Conservation (phyloP, 495 filamentous ascomycete species). For the Annulohypoxylon stygium region DNA sequence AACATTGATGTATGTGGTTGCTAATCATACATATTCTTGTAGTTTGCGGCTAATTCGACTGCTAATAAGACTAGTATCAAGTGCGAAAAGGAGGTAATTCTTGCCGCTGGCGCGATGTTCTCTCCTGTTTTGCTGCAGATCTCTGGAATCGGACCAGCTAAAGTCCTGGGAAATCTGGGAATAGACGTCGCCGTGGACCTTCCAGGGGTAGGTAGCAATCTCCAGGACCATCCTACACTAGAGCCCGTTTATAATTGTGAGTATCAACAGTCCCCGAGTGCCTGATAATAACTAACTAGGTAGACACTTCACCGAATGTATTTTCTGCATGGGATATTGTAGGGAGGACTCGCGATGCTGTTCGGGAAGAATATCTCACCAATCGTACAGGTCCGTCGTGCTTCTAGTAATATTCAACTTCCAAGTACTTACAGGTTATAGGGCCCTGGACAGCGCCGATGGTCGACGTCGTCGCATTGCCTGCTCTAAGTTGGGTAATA, state of each 20-base stretch:
- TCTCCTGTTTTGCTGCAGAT: slow-evolving; percentile 69
- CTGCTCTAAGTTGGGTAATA: slow-evolving; percentile 50
- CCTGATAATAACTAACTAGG: slow-evolving; percentile 17
- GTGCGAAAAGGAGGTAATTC: slow-evolving; percentile 62
- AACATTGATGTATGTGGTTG: slow-evolving; percentile 21
- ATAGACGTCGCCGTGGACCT: slow-evolving; percentile 52
- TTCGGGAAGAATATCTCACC: slow-evolving; percentile 50
- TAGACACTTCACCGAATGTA: slow-evolving; percentile 52
- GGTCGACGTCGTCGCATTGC: slow-evolving; percentile 58
- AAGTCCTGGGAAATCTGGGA: slow-evolving; percentile 46
- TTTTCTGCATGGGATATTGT: slow-evolving; percentile 54
- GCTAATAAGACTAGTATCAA: slow-evolving; percentile 33
- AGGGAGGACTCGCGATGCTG: slow-evolving; percentile 44
- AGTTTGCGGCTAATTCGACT: slow-evolving; percentile 46
- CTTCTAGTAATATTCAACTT: background rate
- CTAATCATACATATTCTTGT: slow-evolving; percentile 30
- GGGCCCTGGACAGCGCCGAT: slow-evolving; percentile 59
- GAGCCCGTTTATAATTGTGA: slow-evolving; percentile 56
- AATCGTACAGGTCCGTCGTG: slow-evolving; percentile 52
- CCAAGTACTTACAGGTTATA: slow-evolving; percentile 31
- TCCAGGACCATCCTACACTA: slow-evolving; percentile 56
- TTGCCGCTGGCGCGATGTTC: slow-evolving; percentile 66
- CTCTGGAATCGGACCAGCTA: slow-evolving; percentile 65
- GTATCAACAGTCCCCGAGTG: slow-evolving; percentile 4
- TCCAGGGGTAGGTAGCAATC: slow-evolving; percentile 58